Evolutionary conservation across 495 filamentous ascomycete genomes (phyloP), one percentile per base, ranked within the genome.

Genomic region (Hypoxylon intermedium): DNA sequence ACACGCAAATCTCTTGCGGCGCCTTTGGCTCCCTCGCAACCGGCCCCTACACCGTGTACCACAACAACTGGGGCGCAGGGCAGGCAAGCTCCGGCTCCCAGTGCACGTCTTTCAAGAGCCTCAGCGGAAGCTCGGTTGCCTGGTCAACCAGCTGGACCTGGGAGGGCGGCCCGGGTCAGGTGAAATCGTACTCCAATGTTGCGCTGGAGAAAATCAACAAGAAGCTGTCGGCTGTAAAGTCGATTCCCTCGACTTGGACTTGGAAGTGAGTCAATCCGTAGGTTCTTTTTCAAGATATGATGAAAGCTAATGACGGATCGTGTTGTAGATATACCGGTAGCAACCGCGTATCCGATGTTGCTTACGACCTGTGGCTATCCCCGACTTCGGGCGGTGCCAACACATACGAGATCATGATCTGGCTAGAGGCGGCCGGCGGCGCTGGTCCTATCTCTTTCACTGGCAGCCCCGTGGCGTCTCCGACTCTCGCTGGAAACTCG

Each of bases 391-490:
- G 66, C 46, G 77, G 77, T 18, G 65, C 65, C 30, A 70, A 75
- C 23, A 75, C 84, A 63, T 88, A 87, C 69, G 87, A 90, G 71
- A 78, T 90, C 68, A 90, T 90, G 87, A 76, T 90, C 63, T 90
- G 87, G 87, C 79, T 89, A 18, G 85, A 74, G 3, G 81, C 82
- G 21, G 70, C 83, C 53, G 85, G 84, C 26, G 84, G 82, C 42
- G 84, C 86, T 3, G 84, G 83, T 9, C 84, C 85, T 3, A 87
- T 88, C 68, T 85, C 83, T 9, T 77, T 77, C 23, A 83, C 76
- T 5, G 84, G 84, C 47, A 76, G 74, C 7, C 24, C 84, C 1
- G 74, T 86, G 52, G 82, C 80, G 5, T 84, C 77, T 1, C 71
- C 77, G 3, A 82, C 69, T 15, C 78, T 89, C 48, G 79, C 67